Conservation (phyloP, 2,329 filamentous ascomycete genomes). For the Aspergillus ochraceoroseus region DNA sequence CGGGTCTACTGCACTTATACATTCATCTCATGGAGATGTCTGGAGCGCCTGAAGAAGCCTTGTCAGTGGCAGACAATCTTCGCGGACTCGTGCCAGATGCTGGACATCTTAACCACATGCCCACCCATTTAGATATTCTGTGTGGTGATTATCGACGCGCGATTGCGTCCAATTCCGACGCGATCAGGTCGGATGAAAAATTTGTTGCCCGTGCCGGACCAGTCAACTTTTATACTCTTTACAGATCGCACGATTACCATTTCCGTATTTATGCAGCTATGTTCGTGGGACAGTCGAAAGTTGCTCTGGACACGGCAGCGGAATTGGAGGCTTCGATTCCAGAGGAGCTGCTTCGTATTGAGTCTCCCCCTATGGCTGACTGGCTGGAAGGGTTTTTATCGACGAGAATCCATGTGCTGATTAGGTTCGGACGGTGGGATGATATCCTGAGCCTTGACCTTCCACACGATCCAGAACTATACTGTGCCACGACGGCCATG, state of each 20-base stretch:
- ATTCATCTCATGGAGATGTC: slow-evolving; percentile 79
- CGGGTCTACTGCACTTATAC: slow-evolving; percentile 68
- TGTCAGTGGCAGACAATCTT: slow-evolving; percentile 57
- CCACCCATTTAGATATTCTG: slow-evolving; percentile 68
- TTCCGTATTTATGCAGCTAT: slow-evolving; percentile 73
- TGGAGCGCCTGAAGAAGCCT: slow-evolving; percentile 56
- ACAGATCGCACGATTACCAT: slow-evolving; percentile 69
- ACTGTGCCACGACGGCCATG: slow-evolving; percentile 65
- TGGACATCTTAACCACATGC: slow-evolving; percentile 72
- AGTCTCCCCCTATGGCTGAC: slow-evolving; percentile 70
- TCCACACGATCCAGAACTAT: slow-evolving; percentile 57
- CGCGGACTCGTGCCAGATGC: slow-evolving; percentile 63
- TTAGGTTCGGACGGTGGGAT: slow-evolving; percentile 69
- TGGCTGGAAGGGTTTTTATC: slow-evolving; percentile 69
- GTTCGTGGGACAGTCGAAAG: slow-evolving; percentile 62
- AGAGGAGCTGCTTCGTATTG: slow-evolving; percentile 57
- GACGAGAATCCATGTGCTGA: slow-evolving; percentile 63
- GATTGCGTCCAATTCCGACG: slow-evolving; percentile 62
- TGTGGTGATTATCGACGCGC: slow-evolving; percentile 65
- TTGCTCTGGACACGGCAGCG: slow-evolving; percentile 58
- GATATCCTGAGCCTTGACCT: slow-evolving; percentile 56
- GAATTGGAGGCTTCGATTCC: slow-evolving; percentile 60
- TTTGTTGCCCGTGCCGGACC: slow-evolving; percentile 57
- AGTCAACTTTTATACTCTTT: slow-evolving; percentile 69
- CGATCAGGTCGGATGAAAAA: slow-evolving; percentile 63